A percentile compares a stretch with the other conserved stretches of the same genome.
phyloP scores from a whole-genome alignment of 148 eudicot genomes.

The Rhododendron molle region DNA sequence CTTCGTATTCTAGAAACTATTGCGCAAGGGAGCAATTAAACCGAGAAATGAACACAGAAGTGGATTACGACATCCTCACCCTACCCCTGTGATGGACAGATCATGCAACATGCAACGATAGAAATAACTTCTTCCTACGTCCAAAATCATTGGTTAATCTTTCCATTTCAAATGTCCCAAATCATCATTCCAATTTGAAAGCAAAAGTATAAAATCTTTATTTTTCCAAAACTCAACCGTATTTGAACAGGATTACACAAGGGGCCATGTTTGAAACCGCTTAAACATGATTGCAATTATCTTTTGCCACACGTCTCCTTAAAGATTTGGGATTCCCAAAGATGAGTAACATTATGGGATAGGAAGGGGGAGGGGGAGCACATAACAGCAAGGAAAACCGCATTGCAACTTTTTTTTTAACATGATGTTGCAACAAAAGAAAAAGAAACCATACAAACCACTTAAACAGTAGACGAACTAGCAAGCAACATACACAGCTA shows the following conservation, averaged over 20 bases:
- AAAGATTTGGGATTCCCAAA: neutral
- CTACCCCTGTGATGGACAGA: neutral
- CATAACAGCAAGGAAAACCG: neutral
- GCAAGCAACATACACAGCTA: neutral
- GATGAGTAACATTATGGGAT: neutral
- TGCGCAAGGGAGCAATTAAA: neutral
- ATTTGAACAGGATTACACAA: neutral
- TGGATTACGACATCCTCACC: neutral
- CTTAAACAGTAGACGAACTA: neutral
- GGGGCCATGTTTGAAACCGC: neutral
- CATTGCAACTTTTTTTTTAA: neutral
- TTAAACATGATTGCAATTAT: neutral
- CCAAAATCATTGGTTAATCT: neutral
- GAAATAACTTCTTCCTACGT: neutral
- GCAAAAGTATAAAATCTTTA: neutral
- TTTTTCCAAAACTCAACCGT: neutral
- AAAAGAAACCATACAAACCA: neutral
- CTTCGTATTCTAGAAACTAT: neutral
- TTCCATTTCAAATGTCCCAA: neutral
- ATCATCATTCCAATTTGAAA: neutral
- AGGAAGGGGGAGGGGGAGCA: too few relatives aligned
- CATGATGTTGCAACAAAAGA: neutral
- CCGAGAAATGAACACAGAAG: neutral
- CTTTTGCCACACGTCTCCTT: neutral
- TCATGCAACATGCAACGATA: neutral